These are phyloP conservation scores for Bipolaris victoriae DNA, from an alignment of 2,329 filamentous ascomycete genomes.

Conservation along the genomic window DNA sequence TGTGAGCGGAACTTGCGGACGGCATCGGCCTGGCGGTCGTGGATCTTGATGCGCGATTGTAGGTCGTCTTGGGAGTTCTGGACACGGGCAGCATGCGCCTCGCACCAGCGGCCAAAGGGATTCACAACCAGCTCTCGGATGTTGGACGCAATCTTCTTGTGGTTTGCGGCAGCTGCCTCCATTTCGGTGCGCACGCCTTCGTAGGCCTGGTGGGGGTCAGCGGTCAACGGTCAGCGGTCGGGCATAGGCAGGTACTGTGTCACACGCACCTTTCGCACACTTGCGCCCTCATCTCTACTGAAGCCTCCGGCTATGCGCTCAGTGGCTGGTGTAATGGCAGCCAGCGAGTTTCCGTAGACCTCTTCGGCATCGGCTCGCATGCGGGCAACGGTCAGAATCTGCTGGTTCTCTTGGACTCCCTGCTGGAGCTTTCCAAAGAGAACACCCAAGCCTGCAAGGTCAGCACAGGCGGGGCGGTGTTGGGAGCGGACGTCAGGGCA, in stretches of 20 bases:
- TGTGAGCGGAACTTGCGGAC: slow-evolving; percentile 93
- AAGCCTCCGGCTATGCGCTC: slow-evolving; percentile 87
- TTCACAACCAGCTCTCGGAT: slow-evolving; percentile 95
- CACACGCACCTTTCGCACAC: slow-evolving; percentile 80
- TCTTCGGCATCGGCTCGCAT: slow-evolving; percentile 97
- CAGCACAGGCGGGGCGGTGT: slow-evolving; percentile 23
- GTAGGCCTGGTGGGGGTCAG: slow-evolving; percentile 72
- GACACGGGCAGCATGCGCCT: slow-evolving; percentile 87
- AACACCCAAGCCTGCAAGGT: slow-evolving; percentile 75
- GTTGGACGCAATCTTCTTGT: slow-evolving; percentile 94
- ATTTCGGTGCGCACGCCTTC: slow-evolving; percentile 92
- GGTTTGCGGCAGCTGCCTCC: slow-evolving; percentile 85
- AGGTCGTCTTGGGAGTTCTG: slow-evolving; percentile 95
- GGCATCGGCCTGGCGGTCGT: slow-evolving; percentile 87
- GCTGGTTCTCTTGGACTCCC: slow-evolving; percentile 92
- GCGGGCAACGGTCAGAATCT: slow-evolving; percentile 87
- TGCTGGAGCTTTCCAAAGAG: slow-evolving; percentile 97
- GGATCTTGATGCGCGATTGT: slow-evolving; percentile 85
- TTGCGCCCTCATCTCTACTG: slow-evolving; percentile 89
- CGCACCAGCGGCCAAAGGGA: slow-evolving; percentile 95
- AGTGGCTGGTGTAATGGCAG: slow-evolving; percentile 79
- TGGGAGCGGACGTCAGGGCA: slow-evolving; percentile 53
- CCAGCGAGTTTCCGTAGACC: slow-evolving; percentile 78
- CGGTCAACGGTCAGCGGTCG: slow-evolving; percentile 25
- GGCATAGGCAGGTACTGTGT: not conserved